Base-by-base conservation (phyloP, 2,329 filamentous ascomycete genomes). In the Xylariaceae sp. region DNA sequence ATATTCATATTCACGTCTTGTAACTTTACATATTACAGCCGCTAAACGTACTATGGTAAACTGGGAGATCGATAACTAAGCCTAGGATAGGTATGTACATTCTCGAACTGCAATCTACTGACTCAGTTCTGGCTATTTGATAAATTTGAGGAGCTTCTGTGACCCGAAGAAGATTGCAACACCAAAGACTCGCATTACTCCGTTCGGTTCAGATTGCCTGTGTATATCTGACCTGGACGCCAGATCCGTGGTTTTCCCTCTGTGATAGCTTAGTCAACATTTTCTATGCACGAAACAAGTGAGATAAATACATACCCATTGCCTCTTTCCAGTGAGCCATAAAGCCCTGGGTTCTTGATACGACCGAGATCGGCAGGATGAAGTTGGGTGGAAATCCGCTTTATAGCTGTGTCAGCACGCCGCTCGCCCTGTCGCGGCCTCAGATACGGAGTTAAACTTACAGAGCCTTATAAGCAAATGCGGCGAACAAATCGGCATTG, bases 311-410 rank as follows among this genome's bases (percentile, higher is more conserved):
- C 52, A 24, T 39, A 60, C 54, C 50, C 61, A 63, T 63, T 23
- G 59, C 59, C 30, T 63, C 59, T 30, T 55, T 57, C 61, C 61
- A 63, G 29, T 63, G 61, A 3, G 61, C 57, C 57, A 63, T 60
- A 21, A 63, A 53, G 0, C 59, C 61, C 37, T 60, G 59, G 0
- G 57, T 60, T 10, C 60, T 51, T 16, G 59, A 60, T 26, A 61
- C 21, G 18, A 60, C 32, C 6, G 57, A 58, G n/a, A 63, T 63
- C 6, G 60, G 57, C 15, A 60, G 41, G n/a, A 61, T 60, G 21
- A 61, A 61, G 13, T 53, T 32, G 1, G 57, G 10, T 9, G 59
- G 57, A 26, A 58, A 60, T 5, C 57, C 59, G 15, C 58, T 61
- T 20, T 29, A 36, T 36, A 11, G 18, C 16, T n/a, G 21, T 13